Evolutionary conservation across 129 eudicot species (phyloP).

Genomic region (Helianthus tuberosus): DNA sequence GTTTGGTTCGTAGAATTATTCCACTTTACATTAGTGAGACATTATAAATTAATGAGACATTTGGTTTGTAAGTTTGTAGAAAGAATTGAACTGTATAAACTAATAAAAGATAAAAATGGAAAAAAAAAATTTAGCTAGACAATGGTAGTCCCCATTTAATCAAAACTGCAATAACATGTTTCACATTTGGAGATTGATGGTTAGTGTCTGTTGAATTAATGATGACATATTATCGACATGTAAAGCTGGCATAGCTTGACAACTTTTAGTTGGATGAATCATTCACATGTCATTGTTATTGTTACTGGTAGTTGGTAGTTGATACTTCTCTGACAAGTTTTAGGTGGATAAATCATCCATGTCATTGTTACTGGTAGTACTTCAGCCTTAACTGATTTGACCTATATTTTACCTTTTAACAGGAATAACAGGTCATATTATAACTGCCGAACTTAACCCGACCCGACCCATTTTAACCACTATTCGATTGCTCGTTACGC

Average conservation of each 20-base stretch:
- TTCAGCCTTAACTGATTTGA: background rate
- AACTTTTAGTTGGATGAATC: slow-evolving; percentile 30
- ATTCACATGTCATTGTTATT: background rate
- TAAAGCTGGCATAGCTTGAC: background rate
- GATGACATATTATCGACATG: slow-evolving; percentile 26
- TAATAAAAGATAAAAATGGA: too few species aligned
- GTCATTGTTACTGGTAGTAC: slow-evolving; percentile 28
- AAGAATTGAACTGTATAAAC: too few species aligned
- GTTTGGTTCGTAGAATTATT: too few species aligned
- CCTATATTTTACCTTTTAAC: background rate
- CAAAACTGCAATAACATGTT: background rate
- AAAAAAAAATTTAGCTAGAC: too few species aligned
- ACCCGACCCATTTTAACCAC: too few species aligned
- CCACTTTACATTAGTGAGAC: too few species aligned
- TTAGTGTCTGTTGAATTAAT: background rate
- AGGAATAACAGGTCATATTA: too few species aligned
- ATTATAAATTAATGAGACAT: too few species aligned
- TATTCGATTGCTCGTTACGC: too few species aligned
- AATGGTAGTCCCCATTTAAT: too few species aligned
- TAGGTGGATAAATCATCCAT: background rate
- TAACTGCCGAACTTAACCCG: too few species aligned
- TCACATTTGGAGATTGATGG: slow-evolving; percentile 5
- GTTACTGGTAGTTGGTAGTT: background rate
- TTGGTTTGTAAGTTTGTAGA: too few species aligned
- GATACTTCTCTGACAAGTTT: background rate